Base-by-base conservation (phyloP, 225 moss, liverwort and hornwort genomes). In the Marchantia paleacea region DNA sequence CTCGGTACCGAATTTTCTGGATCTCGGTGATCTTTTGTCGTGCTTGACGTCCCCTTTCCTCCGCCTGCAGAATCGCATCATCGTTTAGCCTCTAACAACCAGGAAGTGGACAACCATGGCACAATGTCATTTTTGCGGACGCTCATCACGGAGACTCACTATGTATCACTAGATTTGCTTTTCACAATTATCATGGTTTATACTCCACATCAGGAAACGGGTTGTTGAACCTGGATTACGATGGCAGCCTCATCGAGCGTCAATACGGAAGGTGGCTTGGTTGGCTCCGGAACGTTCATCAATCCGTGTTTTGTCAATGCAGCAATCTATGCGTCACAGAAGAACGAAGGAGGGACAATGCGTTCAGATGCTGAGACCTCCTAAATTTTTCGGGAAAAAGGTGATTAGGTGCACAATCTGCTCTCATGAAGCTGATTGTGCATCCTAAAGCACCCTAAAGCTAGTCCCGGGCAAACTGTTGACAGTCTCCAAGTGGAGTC, bases 41-140 rank as follows among this genome's bases (percentile, higher is more conserved):
- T 48, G 91, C 90, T 92, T 95, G 99, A 79, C 95, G 88, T 60
- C 95, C 99, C 50, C 95, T 91, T 77, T 95, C 99, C 75, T 99
- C 93, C 10, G 90, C 91, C 99, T 99, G 7, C n/a, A 25, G 71
- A 72, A 69, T 70, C 47, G 8, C 14, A n/a, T 53, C 74, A 55
- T 28, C 54, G 68, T 0, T 18, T 54, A 74, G 52, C 16, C 39
- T 19, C 12, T 14, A n/a, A 72, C 10, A 0, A 70, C 8, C 4
- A 49, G 16, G 7, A 18, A 48, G 14, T 13, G 18, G 4, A 4
- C 16, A 69, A 16, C 8, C 24, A 3, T 67, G 66, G 25, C 29
- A 3, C 11, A 1, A 3, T 9, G 1, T 7, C 25, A 22, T 67
- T 28, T 0, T 31, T 4, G 12, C 6, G 13, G 68, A 9, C 28